Base-by-base conservation (phyloP, 305 asterid genomes). In the Salvia sclarea region DNA sequence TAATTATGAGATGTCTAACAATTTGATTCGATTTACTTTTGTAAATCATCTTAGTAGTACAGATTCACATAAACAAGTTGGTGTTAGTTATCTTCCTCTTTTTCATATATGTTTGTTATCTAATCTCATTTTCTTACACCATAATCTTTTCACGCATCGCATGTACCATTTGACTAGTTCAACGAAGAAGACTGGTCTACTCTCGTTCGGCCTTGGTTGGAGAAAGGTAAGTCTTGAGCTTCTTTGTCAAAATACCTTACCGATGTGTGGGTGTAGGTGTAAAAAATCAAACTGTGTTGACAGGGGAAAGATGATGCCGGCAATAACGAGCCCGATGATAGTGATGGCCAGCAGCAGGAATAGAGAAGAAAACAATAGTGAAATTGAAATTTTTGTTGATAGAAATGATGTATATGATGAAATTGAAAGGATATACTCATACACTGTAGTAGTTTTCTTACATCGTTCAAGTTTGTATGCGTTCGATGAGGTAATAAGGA, bases 121-220 rank as follows among this genome's bases (percentile, higher is more conserved):
- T 25, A 37, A 8, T 37, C 43, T 10, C 43, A 37, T 37, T 37
- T 37, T 37, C 43, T 37, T 8, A 9, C 13, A 37, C 9, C 13
- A 37, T 37, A 37, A 8, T 37, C 4, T 25, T 25, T 25, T 25
- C 4, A 25, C 4, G 30, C 30, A 4, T 25, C 30, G 30, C 30
- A 25, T 25, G 30, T 25, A 25, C 9, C 1, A 37, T 9, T 8
- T 8, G 0, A 1, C 40, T 5, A 37, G 43, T 37, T 37, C 43
- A 8, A 37, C 69, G n/a, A 85, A 78, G 79, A 84, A 64, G 69
- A 38, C 82, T 13, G 85, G 95, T 48, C 59, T 91, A 28, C 92
- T 89, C 69, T 78, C 96, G 0, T 91, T 91, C 37, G 84, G 90
- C 63, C 84, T 91, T 4, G 93, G 93, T 58, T 89, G 98, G 98